Base-by-base conservation (phyloP, 2,329 filamentous ascomycete species). In the Aureobasidium sp. region DNA sequence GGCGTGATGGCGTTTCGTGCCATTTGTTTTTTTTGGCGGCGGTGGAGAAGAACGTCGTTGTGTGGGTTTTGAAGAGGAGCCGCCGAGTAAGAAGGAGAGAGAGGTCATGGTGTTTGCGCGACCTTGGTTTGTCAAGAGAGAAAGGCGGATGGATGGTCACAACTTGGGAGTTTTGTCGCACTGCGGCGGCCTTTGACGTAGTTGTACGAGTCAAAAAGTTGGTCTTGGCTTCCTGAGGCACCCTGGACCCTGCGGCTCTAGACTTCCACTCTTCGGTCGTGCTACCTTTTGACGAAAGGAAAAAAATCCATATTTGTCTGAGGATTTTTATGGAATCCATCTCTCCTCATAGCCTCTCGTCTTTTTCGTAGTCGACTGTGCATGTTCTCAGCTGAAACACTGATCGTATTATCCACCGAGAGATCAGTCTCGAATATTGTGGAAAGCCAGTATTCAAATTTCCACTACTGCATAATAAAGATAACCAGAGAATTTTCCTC, bases 1-100 rank as follows among this genome's bases (percentile, higher is more conserved):
- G 34, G 74, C 70, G 62, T 72, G 72, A 6, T 76, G 69, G 53
- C 78, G 71, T 67, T 79, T 78, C 66, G 75, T 63, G 53, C 70
- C 74, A 16, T 57, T 57, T 16, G 53, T 25, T 44, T 16, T 42
- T 50, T 25, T 45, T 5, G 41, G 8, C 6, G 44, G 54, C 27
- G 36, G 36, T 14, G 54, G 47, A 30, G 48, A 21, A 30, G 48
- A 21, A 16, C 16, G 30, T 25, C 41, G 29, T 16, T 48, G 37
- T 10, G 59, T 5, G 2, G 44, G 14, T 36, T 50, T 50, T 16
- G 57, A 14, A 13, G 54, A 47, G 7, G 41, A 13, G 16, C 34
- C 36, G 7, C 59, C 50, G 11, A 61, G 59, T 8, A 50, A 61
- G 25, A 61, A 54, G 25, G 59, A 61, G 7, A 61, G 49, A 11